Evolutionary conservation across 257 asterid genomes (phyloP).

Genomic region (Thymus mandschuricus): DNA sequence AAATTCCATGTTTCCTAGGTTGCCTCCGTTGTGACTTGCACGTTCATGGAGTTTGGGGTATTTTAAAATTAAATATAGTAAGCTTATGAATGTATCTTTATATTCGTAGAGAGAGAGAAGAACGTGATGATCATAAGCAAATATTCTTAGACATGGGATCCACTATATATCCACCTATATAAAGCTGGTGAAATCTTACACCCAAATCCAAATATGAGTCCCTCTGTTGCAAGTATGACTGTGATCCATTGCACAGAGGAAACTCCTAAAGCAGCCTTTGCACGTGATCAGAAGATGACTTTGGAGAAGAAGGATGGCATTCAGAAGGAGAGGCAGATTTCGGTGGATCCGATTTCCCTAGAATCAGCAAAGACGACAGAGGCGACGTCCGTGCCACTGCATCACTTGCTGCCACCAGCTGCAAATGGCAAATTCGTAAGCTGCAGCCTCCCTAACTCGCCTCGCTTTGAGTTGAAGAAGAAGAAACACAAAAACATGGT

Average conservation of each 20-base stretch:
- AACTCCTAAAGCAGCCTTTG: background rate
- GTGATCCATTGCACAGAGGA: background rate
- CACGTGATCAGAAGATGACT: background rate
- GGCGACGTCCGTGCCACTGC: no score
- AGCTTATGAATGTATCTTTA: background rate
- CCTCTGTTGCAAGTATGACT: background rate
- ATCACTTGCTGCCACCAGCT: background rate
- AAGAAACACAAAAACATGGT: constrained; percentile 32
- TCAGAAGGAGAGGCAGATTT: constrained; percentile 62
- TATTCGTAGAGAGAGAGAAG: background rate
- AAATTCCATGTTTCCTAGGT: background rate
- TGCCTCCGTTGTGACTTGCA: constrained; percentile 25
- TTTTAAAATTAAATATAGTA: background rate
- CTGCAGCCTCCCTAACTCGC: constrained; percentile 72
- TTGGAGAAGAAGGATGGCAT: constrained; percentile 35
- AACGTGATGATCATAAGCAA: constrained; percentile 52
- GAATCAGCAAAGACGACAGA: constrained; percentile 22
- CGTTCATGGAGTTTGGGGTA: background rate
- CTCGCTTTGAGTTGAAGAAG: constrained; percentile 41
- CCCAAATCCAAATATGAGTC: constrained; percentile 16
- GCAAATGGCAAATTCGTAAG: constrained; percentile 43
- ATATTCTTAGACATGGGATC: constrained; percentile 33
- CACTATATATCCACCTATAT: constrained; percentile 53
- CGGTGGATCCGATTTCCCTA: constrained; percentile 64
- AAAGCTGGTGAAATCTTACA: constrained; percentile 1